Conservation (phyloP, 306 rosid species). For the Pyrus betulifolia region DNA sequence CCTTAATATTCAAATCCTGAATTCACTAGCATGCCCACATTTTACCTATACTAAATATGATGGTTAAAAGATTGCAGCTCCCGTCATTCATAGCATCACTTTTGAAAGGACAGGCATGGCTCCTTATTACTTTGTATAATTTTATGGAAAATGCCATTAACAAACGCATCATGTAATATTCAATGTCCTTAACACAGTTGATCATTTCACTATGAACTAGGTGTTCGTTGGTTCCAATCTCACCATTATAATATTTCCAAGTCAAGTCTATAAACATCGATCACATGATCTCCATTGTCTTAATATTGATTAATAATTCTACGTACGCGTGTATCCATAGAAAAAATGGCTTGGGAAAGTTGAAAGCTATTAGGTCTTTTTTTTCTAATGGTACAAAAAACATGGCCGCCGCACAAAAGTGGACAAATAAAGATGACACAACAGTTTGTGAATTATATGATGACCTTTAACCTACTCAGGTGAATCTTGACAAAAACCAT, state of each 20-base stretch:
- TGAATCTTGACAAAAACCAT: background rate
- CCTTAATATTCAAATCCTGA: too few species aligned
- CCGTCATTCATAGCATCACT: background rate
- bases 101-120: too few species aligned
- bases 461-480: background rate
- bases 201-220: background rate
- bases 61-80: too few species aligned
- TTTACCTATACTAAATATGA: too few species aligned
- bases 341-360: background rate
- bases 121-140: too few species aligned
- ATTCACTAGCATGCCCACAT: too few species aligned
- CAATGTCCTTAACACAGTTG: too few species aligned
- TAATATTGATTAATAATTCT: background rate
- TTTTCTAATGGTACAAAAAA: background rate
- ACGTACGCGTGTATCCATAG: background rate
- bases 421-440: conserved; percentile 7
- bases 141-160: background rate
- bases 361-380: background rate
- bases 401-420: conserved; percentile 15
- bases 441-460: background rate
- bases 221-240: background rate
- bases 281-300: background rate
- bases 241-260: background rate
- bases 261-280: background rate
- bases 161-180: background rate